phyloP scores from a whole-genome alignment of 208 protist genomes.

The Herpetomonas samuelpessoai region DNA sequence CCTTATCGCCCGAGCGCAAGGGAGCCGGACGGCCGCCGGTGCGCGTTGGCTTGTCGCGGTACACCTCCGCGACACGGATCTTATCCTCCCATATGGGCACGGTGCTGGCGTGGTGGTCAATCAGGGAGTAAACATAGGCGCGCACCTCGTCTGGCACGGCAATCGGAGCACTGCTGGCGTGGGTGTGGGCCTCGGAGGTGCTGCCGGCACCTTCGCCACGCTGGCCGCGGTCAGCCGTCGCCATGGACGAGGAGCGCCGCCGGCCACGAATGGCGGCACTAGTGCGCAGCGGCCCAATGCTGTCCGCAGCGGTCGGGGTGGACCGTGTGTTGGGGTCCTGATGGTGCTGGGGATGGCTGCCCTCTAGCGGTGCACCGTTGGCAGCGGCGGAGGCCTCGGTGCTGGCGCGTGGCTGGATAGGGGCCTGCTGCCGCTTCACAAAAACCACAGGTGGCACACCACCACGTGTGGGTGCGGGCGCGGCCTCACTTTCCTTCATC shows the following conservation, averaged over 20 bases:
- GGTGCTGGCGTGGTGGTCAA: slow-evolving; percentile 20
- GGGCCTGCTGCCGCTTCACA: no score
- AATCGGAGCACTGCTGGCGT: neutral
- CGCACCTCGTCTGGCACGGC: slow-evolving; percentile 29
- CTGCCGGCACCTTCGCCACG: neutral
- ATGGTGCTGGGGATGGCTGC: no score
- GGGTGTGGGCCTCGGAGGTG: neutral
- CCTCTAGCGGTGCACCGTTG: no score
- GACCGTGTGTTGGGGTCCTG: no score
- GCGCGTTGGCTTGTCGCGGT: slow-evolving; percentile 27
- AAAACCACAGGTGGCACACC: no score
- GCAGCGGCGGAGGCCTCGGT: no score
- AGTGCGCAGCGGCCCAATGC: no score
- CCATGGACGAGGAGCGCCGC: slow-evolving; percentile 5
- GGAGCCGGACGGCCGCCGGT: slow-evolving; percentile 28
- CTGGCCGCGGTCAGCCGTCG: slow-evolving; percentile 6
- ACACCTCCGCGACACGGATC: slow-evolving; percentile 25
- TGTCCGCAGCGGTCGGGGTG: no score
- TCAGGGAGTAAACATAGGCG: slow-evolving; percentile 20
- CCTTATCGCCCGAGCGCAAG: slow-evolving; percentile 22
- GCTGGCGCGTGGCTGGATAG: no score
- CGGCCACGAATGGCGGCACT: no score
- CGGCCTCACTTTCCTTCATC: no score
- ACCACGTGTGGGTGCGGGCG: no score
- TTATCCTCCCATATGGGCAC: slow-evolving; percentile 27